Evolutionary conservation across 768 basidiomycete species (phyloP).

Genomic region (Lentinula raphanica): DNA sequence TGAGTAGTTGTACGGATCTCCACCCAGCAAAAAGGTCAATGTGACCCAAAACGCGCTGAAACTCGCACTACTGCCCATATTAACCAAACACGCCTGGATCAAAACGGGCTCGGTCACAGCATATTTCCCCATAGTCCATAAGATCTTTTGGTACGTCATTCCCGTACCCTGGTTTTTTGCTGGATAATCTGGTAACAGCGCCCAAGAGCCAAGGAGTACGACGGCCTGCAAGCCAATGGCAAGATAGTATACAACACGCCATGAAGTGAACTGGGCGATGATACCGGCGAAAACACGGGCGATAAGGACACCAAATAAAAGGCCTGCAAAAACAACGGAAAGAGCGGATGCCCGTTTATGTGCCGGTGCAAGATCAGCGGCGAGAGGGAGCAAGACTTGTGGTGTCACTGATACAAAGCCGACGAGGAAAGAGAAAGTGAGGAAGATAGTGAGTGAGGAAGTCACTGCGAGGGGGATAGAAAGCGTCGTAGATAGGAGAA

Average conservation of each 20-base stretch:
- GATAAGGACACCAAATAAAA: conserved; percentile 68
- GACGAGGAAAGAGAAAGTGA: conserved; percentile 64
- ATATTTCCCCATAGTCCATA: conserved; percentile 75
- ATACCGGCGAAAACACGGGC: conserved; percentile 74
- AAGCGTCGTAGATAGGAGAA: conserved; percentile 48
- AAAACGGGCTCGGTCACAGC: conserved; percentile 74
- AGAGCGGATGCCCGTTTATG: conserved; percentile 69
- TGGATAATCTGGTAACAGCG: conserved; percentile 78
- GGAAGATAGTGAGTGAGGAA: conserved; percentile 51
- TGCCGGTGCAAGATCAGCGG: conserved; percentile 78
- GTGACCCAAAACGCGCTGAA: conserved; percentile 67
- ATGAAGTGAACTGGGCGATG: conserved; percentile 65
- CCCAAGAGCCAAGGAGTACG: conserved; percentile 55
- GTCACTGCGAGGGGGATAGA: conserved; percentile 72
- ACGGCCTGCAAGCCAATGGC: conserved; percentile 64
- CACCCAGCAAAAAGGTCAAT: conserved; percentile 76
- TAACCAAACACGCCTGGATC: conserved; percentile 61
- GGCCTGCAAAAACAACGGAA: conserved; percentile 62
- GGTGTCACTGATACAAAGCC: conserved; percentile 67
- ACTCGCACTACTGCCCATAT: conserved; percentile 55
- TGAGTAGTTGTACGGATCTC: conserved; percentile 69
- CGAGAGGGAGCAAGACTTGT: conserved; percentile 71
- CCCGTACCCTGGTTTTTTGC: conserved; percentile 51
- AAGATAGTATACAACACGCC: conserved; percentile 75
- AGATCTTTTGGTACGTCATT: conserved; percentile 61